Evolutionary conservation across 23 red algal genomes (phyloP).

Genomic region (Agarophyton chilense): DNA sequence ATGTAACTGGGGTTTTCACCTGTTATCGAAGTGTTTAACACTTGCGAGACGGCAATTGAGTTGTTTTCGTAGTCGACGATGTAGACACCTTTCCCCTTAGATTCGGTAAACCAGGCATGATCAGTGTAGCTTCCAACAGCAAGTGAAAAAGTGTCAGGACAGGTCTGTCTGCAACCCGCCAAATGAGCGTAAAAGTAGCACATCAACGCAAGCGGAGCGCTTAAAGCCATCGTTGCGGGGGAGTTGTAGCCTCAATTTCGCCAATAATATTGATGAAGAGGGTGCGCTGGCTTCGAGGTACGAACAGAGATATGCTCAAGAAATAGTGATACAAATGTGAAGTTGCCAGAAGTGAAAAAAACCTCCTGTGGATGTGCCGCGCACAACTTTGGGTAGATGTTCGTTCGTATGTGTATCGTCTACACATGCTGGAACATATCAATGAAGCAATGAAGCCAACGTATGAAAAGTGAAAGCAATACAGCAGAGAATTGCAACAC

Average conservation of each 20-base stretch:
- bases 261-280: no score
- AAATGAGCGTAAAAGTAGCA: background rate
- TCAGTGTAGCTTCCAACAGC: constrained; percentile 20
- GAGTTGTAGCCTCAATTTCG: no score
- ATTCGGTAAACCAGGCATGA: constrained; percentile 11
- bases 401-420: no score
- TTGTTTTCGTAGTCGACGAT: constrained; percentile 13
- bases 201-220: background rate
- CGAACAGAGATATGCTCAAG: no score
- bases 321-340: no score
- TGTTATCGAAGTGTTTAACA: constrained; percentile 18
- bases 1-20: constrained; percentile 57
- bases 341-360: no score
- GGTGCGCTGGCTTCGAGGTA: no score
- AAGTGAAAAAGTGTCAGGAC: background rate
- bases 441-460: no score
- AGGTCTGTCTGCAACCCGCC: background rate
- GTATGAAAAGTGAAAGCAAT: background rate
- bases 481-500: background rate
- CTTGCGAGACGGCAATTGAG: background rate
- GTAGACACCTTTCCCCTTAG: constrained; percentile 7
- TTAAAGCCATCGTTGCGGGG: background rate
- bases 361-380: no score
- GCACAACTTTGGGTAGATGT: no score
- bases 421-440: no score